These are phyloP conservation scores for Boletus speciosus DNA, from an alignment of 768 basidiomycete species.

Conservation along the genomic window DNA sequence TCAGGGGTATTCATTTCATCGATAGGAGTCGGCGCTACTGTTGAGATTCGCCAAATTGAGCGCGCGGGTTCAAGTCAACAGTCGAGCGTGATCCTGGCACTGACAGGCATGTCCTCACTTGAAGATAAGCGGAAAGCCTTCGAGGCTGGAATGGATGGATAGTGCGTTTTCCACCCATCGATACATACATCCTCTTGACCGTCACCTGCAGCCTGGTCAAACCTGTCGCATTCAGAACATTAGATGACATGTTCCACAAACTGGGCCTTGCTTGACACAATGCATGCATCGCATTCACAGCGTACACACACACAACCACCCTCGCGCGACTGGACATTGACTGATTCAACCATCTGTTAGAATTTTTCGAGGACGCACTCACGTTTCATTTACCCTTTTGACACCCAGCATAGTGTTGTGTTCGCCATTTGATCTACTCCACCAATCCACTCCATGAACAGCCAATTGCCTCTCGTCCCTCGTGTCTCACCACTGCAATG, in stretches of 20 bases:
- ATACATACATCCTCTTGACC: neutral
- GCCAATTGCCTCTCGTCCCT: neutral
- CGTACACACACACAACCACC: constrained; percentile 6
- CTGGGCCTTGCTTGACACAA: constrained; percentile 48
- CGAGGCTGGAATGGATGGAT: constrained; percentile 91
- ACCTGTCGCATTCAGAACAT: constrained; percentile 89
- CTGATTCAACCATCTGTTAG: constrained; percentile 6
- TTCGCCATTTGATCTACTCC: constrained; percentile 7
- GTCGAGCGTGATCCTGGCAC: constrained; percentile 67
- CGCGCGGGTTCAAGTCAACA: constrained; percentile 31
- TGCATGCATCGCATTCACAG: constrained; percentile 8
- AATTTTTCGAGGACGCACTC: constrained; percentile 2
- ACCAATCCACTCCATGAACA: constrained; percentile 3
- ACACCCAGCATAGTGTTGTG: constrained; percentile 4
- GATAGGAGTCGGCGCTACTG: constrained; percentile 76
- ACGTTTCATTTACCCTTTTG: neutral
- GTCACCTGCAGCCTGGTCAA: constrained; percentile 70
- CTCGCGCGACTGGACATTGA: constrained; percentile 11
- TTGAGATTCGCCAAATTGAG: constrained; percentile 78
- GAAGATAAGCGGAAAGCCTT: constrained; percentile 93
- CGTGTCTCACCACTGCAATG: neutral
- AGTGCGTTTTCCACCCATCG: constrained; percentile 54
- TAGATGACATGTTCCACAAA: constrained; percentile 80
- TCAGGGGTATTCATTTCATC: neutral
- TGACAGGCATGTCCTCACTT: constrained; percentile 90